Evolutionary conservation across 164 flowering plant species (phyloP).

Genomic region (Pachysandra terminalis): DNA sequence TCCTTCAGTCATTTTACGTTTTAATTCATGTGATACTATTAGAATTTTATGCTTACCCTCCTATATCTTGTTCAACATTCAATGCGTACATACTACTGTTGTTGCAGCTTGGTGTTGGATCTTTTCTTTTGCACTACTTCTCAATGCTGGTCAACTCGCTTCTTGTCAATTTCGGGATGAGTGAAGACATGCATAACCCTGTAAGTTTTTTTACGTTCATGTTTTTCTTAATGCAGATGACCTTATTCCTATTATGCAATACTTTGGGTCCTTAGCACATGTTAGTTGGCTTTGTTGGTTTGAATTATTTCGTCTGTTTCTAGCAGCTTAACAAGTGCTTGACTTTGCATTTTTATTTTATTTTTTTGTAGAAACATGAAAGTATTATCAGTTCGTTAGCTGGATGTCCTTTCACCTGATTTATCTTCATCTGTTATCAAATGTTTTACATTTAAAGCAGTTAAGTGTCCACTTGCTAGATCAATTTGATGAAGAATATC

Average conservation of each 20-base stretch:
- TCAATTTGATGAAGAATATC: too few relatives aligned
- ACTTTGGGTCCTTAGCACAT: neutral
- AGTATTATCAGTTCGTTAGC: too few relatives aligned
- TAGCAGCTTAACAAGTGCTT: neutral
- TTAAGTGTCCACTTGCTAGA: too few relatives aligned
- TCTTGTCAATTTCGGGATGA: slow-evolving; percentile 73
- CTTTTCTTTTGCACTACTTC: slow-evolving; percentile 61
- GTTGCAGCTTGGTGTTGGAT: slow-evolving; percentile 81
- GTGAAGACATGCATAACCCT: slow-evolving; percentile 86
- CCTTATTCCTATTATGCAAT: neutral
- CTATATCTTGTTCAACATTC: slow-evolving; percentile 1
- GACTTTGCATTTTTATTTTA: neutral
- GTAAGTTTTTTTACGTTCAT: slow-evolving; percentile 42
- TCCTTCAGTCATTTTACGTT: neutral
- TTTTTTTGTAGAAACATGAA: too few relatives aligned
- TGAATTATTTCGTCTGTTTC: neutral
- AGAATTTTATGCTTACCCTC: neutral
- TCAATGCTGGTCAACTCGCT: slow-evolving; percentile 74
- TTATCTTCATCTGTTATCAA: too few relatives aligned
- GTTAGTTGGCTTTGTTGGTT: neutral
- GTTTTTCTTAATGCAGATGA: neutral
- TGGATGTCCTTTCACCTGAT: too few relatives aligned
- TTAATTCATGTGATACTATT: neutral
- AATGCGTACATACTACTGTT: neutral
- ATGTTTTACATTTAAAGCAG: too few relatives aligned